Evolutionary conservation across 1,284 basidiomycete genomes (phyloP).

Genomic region (Tilletia caries): DNA sequence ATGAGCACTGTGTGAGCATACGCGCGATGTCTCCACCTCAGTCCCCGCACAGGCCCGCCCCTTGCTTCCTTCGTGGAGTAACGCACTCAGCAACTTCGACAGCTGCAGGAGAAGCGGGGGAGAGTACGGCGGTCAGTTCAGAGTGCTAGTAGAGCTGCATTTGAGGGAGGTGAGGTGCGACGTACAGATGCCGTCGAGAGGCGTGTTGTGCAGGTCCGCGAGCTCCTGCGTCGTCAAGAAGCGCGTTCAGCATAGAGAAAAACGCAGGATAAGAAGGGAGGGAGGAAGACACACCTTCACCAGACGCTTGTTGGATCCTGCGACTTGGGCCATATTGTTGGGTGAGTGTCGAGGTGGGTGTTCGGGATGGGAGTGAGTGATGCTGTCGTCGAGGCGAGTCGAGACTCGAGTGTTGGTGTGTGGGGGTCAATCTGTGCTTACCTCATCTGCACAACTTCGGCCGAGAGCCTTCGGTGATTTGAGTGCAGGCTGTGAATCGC

Average conservation of each 20-base stretch:
- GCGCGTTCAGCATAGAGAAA: too few species aligned
- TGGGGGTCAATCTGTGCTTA: too few species aligned
- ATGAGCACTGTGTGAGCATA: background rate
- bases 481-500: too few species aligned
- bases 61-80: too few species aligned
- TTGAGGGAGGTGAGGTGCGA: background rate
- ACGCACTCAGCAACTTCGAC: slow-evolving; percentile 35
- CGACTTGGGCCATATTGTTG: slow-evolving; percentile 1
- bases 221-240: slow-evolving; percentile 26
- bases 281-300: slow-evolving; percentile 15
- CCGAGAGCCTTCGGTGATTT: too few species aligned
- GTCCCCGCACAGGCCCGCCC: too few species aligned
- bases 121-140: too few species aligned
- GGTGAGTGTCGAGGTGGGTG: background rate
- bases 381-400: too few species aligned
- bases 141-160: too few species aligned
- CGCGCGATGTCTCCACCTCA: too few species aligned
- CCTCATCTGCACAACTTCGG: too few species aligned
- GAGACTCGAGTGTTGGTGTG: too few species aligned
- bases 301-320: slow-evolving; percentile 20
- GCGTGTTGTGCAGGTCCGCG: slow-evolving; percentile 37
- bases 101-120: slow-evolving; percentile 17
- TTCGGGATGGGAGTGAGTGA: background rate
- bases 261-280: background rate
- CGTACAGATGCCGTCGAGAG: slow-evolving; percentile 33